These are phyloP conservation scores for Agaricales sp. DNA, from an alignment of 1,284 basidiomycete species.

Conservation along the genomic window DNA sequence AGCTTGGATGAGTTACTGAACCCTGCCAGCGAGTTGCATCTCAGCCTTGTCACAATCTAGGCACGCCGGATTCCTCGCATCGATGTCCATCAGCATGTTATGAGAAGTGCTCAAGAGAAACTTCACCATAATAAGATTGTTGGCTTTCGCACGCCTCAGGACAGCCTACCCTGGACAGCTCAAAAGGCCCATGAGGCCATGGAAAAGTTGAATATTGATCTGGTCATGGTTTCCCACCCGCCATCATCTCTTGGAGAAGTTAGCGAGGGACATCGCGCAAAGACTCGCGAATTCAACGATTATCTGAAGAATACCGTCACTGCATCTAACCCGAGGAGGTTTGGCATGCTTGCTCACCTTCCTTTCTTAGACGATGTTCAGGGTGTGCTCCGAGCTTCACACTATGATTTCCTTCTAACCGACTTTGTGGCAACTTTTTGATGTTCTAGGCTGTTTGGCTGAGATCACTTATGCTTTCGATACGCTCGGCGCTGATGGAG, in stretches of 20 bases:
- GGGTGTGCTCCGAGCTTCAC: constrained; percentile 28
- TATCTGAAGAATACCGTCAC: constrained; percentile 33
- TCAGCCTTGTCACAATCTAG: too few species aligned
- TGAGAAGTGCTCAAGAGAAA: constrained; percentile 39
- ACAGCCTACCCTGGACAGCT: constrained; percentile 56
- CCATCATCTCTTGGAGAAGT: constrained; percentile 36
- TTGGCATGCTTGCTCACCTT: constrained; percentile 57
- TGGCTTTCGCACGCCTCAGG: constrained; percentile 51
- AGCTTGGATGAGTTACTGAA: too few species aligned
- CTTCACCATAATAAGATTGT: constrained; percentile 29
- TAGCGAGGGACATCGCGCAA: constrained; percentile 28
- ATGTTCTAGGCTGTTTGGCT: neutral
- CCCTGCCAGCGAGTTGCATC: too few species aligned
- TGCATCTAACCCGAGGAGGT: constrained; percentile 35
- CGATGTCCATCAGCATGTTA: constrained; percentile 67
- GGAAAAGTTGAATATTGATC: constrained; percentile 43
- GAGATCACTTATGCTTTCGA: constrained; percentile 20
- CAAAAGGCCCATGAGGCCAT: constrained; percentile 46
- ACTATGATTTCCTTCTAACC: neutral
- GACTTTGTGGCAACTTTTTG: neutral
- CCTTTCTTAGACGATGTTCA: constrained; percentile 49
- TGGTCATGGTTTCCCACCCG: constrained; percentile 56
- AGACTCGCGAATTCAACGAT: constrained; percentile 37
- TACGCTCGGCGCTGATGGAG: constrained; percentile 45
- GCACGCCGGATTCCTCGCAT: constrained; percentile 27